These are phyloP conservation scores for Daldinia sp. DNA, from an alignment of 2,329 filamentous ascomycete species.

Conservation along the genomic window DNA sequence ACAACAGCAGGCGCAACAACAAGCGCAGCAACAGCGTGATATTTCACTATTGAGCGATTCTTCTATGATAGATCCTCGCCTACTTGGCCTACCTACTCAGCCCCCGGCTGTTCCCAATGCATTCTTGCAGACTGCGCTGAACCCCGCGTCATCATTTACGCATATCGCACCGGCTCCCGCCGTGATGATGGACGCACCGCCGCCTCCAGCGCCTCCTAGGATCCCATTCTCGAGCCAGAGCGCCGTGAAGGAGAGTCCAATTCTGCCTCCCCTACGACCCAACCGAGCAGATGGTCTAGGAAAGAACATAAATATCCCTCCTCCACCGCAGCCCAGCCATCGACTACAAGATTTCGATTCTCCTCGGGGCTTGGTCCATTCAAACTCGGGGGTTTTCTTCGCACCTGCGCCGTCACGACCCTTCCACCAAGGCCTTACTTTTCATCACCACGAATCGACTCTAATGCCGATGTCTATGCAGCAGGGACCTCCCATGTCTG, in stretches of 20 bases:
- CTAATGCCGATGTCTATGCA: constrained; percentile 41
- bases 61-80: constrained; percentile 44
- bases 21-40: constrained; percentile 26
- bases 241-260: constrained; percentile 45
- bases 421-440: constrained; percentile 49
- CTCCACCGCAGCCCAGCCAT: constrained; percentile 29
- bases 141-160: constrained; percentile 43
- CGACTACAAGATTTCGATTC: constrained; percentile 43
- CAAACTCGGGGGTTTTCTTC: constrained; percentile 49
- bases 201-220: constrained; percentile 34
- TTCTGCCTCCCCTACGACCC: constrained; percentile 49
- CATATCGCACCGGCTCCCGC: constrained; percentile 45
- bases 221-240: constrained; percentile 48
- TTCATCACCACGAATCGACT: constrained; percentile 41
- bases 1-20: not conserved
- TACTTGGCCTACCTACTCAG: constrained; percentile 37
- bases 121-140: constrained; percentile 51
- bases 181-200: constrained; percentile 34
- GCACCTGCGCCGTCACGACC: constrained; percentile 47
- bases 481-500: constrained; percentile 33
- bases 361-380: constrained; percentile 43
- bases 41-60: constrained; percentile 24
- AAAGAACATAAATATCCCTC: constrained; percentile 35
- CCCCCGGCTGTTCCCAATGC: constrained; percentile 40
- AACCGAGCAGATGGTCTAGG: constrained; percentile 39